Conservation (phyloP, 371 early-diverging fungal genomes). For the Mucor racemosus region DNA sequence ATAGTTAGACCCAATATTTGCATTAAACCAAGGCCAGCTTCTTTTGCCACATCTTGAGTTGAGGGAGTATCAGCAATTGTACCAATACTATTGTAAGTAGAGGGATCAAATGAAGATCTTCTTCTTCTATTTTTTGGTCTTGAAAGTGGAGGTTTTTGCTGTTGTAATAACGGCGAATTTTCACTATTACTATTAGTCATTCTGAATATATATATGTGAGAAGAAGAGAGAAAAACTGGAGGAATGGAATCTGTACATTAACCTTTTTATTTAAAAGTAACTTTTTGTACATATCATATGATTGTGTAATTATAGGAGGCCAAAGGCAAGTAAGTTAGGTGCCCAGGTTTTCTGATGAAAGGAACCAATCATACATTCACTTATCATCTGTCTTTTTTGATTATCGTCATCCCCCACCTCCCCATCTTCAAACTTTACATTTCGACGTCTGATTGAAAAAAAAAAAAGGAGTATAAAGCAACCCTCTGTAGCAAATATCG, state of each 20-base stretch:
- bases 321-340: neutral
- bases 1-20: conserved; percentile 55
- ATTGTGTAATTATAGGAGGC: conserved; percentile 2
- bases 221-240: conserved; percentile 11
- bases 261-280: neutral
- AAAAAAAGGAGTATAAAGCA: neutral
- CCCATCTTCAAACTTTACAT: neutral
- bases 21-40: conserved; percentile 24
- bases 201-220: neutral
- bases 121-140: conserved; percentile 45
- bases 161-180: conserved; percentile 25
- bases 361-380: conserved; percentile 19
- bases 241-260: neutral
- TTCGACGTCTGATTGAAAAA: neutral
- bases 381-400: neutral
- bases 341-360: conserved; percentile 4
- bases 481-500: neutral
- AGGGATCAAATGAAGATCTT: conserved; percentile 53
- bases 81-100: conserved; percentile 48
- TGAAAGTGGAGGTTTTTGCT: conserved; percentile 41
- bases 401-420: conserved; percentile 1
- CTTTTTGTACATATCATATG: conserved; percentile 12
- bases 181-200: conserved; percentile 13
- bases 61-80: conserved; percentile 22
- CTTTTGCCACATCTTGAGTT: conserved; percentile 14